Evolutionary conservation across 768 basidiomycete genomes (phyloP).

Genomic region (Termitomyces sp.): DNA sequence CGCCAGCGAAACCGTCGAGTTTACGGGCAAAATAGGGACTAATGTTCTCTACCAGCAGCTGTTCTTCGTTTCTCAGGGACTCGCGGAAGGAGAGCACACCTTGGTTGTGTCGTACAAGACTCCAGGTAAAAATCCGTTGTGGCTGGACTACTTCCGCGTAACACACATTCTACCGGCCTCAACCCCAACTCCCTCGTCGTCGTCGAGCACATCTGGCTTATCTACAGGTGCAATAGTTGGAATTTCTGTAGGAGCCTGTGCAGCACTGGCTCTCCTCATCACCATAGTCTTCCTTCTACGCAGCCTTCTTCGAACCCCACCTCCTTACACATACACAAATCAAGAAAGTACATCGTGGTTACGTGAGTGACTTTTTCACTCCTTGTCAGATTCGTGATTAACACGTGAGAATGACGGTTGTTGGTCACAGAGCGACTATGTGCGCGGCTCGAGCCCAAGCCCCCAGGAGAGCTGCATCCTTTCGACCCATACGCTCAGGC

Average conservation of each 20-base stretch:
- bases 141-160: slow-evolving; percentile 4
- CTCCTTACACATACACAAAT: neutral
- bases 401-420: neutral
- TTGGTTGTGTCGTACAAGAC: neutral
- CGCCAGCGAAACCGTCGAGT: neutral
- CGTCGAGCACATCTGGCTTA: no score
- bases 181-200: neutral
- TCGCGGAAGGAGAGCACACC: neutral
- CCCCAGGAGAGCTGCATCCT: slow-evolving; percentile 1
- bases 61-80: neutral
- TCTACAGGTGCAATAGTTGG: slow-evolving; percentile 3
- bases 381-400: neutral
- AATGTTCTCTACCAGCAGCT: neutral
- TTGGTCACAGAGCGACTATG: neutral
- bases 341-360: neutral
- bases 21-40: neutral
- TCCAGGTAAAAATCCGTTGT: slow-evolving; percentile 1
- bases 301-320: neutral
- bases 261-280: slow-evolving; percentile 1
- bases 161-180: neutral
- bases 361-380: neutral
- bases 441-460: neutral
- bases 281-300: neutral
- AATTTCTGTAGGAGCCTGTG: slow-evolving; percentile 2
- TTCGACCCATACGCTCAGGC: neutral